phyloP scores from a whole-genome alignment of 2,329 filamentous ascomycete genomes.

The Gnomoniopsis sp. region DNA sequence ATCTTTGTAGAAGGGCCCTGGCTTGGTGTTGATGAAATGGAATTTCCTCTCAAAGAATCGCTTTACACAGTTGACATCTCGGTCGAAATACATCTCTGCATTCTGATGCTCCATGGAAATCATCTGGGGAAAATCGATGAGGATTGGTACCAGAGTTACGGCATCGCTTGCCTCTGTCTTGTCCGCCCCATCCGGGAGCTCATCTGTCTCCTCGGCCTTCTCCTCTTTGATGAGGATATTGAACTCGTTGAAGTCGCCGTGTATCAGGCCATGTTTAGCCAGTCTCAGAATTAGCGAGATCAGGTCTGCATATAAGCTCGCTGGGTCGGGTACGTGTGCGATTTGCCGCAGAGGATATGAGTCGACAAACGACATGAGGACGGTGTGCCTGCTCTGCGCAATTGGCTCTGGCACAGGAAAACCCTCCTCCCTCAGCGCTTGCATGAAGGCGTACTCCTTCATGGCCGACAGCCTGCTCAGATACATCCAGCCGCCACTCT shows the following conservation, averaged over 20 bases:
- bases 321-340: constrained; percentile 76
- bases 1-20: constrained; percentile 82
- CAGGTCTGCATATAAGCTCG: constrained; percentile 83
- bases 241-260: constrained; percentile 99
- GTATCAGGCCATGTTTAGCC: constrained; percentile 84
- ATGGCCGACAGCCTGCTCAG: constrained; percentile 88
- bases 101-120: constrained; percentile 91
- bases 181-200: constrained; percentile 37
- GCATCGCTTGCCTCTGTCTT: constrained; percentile 18
- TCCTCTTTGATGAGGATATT: constrained; percentile 92
- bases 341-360: constrained; percentile 91
- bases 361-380: constrained; percentile 93
- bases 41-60: constrained; percentile 88
- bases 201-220: constrained; percentile 31
- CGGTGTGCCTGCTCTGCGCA: constrained; percentile 87
- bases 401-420: constrained; percentile 89
- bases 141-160: constrained; percentile 66
- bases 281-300: constrained; percentile 82
- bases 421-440: constrained; percentile 74
- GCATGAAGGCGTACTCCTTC: constrained; percentile 95
- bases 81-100: constrained; percentile 95
- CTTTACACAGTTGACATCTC: constrained; percentile 94
- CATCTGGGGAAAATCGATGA: constrained; percentile 99
- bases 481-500: constrained; percentile 94
- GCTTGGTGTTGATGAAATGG: constrained; percentile 76